A percentile compares a stretch with the other conserved stretches of the same genome.
Conservation (phyloP, 2,329 filamentous ascomycete genomes). For the Hypoxylon rubiginosum region DNA sequence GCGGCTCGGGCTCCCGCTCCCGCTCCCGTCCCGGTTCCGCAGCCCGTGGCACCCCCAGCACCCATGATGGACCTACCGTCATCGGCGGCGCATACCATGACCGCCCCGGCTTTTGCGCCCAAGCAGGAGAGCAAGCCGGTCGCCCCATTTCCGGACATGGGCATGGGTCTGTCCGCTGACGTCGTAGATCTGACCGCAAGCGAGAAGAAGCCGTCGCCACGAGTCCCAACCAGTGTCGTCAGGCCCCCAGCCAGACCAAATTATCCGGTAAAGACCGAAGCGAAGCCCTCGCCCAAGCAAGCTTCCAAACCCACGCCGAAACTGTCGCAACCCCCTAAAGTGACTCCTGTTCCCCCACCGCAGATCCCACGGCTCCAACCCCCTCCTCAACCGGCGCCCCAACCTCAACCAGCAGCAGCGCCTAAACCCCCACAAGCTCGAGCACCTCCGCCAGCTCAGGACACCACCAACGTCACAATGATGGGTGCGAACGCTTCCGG, state of each 20-base stretch:
- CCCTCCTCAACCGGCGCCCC: constrained; percentile 30
- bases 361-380: constrained; percentile 46
- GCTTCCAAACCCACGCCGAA: constrained; percentile 34
- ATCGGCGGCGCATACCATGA: constrained; percentile 51
- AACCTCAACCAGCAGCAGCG: constrained; percentile 32
- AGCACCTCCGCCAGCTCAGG: constrained; percentile 38
- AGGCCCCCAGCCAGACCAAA: constrained; percentile 37
- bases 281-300: constrained; percentile 48
- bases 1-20: constrained; percentile 47
- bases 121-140: constrained; percentile 59
- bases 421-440: constrained; percentile 30
- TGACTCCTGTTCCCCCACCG: constrained; percentile 48
- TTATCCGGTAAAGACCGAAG: constrained; percentile 48
- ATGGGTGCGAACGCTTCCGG: constrained; percentile 31
- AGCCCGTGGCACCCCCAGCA: constrained; percentile 45
- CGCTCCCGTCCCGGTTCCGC: constrained; percentile 37
- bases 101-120: constrained; percentile 48
- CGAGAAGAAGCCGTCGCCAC: constrained; percentile 49
- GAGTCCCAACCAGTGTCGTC: constrained; percentile 42
- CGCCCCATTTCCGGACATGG: constrained; percentile 70
- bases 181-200: constrained; percentile 48
- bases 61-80: constrained; percentile 55
- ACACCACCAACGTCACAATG: constrained; percentile 41
- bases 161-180: constrained; percentile 58
- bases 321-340: constrained; percentile 42